A percentile compares a stretch with the other conserved stretches of the same genome.
Evolutionary conservation across 805 yeast genomes (phyloP).

Genomic region (Cyberlindnera mississippiensis): DNA sequence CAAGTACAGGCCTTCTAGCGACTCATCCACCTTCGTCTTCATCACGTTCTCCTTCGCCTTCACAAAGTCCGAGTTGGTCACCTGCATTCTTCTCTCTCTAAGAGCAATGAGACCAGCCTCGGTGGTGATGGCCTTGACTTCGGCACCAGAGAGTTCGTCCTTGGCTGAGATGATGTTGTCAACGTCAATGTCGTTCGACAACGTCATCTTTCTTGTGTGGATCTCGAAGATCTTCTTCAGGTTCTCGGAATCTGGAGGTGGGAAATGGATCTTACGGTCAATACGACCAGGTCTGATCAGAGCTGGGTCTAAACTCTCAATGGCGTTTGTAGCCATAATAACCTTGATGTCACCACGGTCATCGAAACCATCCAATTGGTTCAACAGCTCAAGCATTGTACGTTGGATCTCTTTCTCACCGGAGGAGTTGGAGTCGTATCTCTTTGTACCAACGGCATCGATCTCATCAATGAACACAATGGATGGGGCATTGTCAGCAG

Average conservation of each 20-base stretch:
- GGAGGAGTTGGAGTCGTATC: conserved; percentile 85
- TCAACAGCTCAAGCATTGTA: conserved; percentile 93
- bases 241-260: conserved; percentile 90
- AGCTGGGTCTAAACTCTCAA: conserved; percentile 93
- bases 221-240: conserved; percentile 89
- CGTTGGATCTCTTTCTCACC: conserved; percentile 98
- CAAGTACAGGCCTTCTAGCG: conserved; percentile 82
- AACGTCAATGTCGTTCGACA: conserved; percentile 81
- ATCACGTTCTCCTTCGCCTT: conserved; percentile 91
- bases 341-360: conserved; percentile 97
- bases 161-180: conserved; percentile 86
- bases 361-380: conserved; percentile 95
- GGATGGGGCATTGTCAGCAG: conserved; percentile 97
- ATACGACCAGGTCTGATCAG: conserved; percentile 96
- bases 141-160: conserved; percentile 96
- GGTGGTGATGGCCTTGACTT: conserved; percentile 94
- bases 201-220: conserved; percentile 90
- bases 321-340: conserved; percentile 96
- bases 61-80: conserved; percentile 88
- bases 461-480: conserved; percentile 98
- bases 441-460: conserved; percentile 98
- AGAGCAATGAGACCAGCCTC: conserved; percentile 95
- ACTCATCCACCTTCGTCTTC: conserved; percentile 96
- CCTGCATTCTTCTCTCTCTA: conserved; percentile 97
- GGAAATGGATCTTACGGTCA: conserved; percentile 92